Evolutionary conservation across 768 basidiomycete genomes (phyloP), one percentile per base, ranked within the genome.

Genomic region (Panaeolus papilionaceus): DNA sequence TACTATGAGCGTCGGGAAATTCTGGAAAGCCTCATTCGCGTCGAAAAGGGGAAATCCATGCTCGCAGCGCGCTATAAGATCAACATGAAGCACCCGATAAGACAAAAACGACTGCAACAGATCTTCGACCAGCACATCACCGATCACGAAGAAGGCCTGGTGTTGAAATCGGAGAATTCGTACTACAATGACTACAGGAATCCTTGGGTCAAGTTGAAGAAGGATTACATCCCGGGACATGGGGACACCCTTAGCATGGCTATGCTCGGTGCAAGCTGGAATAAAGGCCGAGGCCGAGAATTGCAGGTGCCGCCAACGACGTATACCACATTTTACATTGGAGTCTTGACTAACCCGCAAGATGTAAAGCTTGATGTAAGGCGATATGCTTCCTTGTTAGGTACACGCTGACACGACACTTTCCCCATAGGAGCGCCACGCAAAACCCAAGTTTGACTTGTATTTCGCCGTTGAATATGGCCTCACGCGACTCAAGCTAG

Each of bases 171-270:
- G 0, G 88, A 85, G 4, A 83, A 86, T 26, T 89, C 91, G 0
- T 69, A 63, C 2, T 96, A 97, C 75, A 89, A 90, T 67, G 89
- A 91, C 71, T 81, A 76, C 71, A 78, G 73, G 5, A 78, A 83
- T 67, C 90, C 90, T 16, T 97, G 95, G 95, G 89, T 96, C 37
- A 97, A 98, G 79, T 73, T 94, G 62, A 94, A 95, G 81, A 88
- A 85, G 73, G 96, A 98, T 75, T 97, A 97, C 69, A 94, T 98
- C 44, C 88, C 89, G 0, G 91, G 91, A 4, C 84, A 91, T 54
- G 94, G 94, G 0, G 96, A 98, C 76, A 85, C 87, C 4, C 71
- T 96, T 16, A 94, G 96, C 75, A 83, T 97, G 66, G 88, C 89
- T 3, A 74, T 97, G 39, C 78, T 97, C 20, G 96, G 88, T 1